Evolutionary conservation across 495 filamentous ascomycete genomes (phyloP).

Genomic region (Aspergillus haitiensis): DNA sequence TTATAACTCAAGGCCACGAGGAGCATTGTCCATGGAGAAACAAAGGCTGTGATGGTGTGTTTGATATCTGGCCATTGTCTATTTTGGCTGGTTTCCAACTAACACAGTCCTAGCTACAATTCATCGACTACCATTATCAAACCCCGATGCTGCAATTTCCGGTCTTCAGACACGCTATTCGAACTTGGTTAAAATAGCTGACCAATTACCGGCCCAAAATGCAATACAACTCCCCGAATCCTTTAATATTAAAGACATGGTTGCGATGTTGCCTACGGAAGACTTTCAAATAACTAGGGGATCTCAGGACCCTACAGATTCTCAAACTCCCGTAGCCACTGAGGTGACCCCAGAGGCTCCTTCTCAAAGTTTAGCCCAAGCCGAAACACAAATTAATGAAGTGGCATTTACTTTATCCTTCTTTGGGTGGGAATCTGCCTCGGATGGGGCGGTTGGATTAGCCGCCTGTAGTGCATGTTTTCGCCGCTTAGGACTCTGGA

Average conservation of each 20-base stretch:
- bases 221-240: conserved; percentile 48
- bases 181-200: conserved; percentile 46
- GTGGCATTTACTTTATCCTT: conserved; percentile 73
- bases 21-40: conserved; percentile 84
- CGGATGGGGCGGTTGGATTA: conserved; percentile 64
- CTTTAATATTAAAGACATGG: conserved; percentile 39
- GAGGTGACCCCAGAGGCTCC: conserved; percentile 16
- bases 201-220: conserved; percentile 51
- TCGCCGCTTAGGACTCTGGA: conserved; percentile 87
- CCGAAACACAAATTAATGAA: conserved; percentile 49
- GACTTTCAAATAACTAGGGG: conserved; percentile 29
- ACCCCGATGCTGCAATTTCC: conserved; percentile 55
- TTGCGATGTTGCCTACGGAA: conserved; percentile 34
- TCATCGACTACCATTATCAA: conserved; percentile 57
- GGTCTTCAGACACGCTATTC: conserved; percentile 62
- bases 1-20: conserved; percentile 75
- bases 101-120: conserved; percentile 43
- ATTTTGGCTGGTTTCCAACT: conserved; percentile 18
- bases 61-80: background rate
- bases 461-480: conserved; percentile 82
- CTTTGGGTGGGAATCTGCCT: conserved; percentile 80
- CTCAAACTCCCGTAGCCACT: conserved; percentile 8
- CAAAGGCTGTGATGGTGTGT: conserved; percentile 77
- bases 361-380: conserved; percentile 15
- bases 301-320: conserved; percentile 12